Base-by-base conservation (phyloP, 2,329 filamentous ascomycete genomes). In the Ambrosiella xylebori region DNA sequence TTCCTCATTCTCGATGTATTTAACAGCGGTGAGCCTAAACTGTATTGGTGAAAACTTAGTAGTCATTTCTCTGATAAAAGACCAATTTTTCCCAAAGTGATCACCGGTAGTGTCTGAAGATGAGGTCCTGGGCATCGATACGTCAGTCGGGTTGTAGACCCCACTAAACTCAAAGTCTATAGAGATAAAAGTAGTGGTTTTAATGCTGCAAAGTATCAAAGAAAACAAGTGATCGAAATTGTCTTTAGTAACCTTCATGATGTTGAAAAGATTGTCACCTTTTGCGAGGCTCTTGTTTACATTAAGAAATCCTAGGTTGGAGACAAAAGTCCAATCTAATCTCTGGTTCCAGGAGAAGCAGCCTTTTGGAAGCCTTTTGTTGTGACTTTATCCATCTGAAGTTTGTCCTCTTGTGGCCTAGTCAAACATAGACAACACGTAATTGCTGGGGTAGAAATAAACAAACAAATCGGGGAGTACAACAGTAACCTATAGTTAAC, bases 121-220 rank as follows among this genome's bases (percentile, higher is more conserved):
- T 41, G 40, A n/a, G 40, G 40, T 41, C n/a, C 40, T n/a, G 40
- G 4, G 11, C 38, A 6, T 61, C 54, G n/a, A 54, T 7, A 12
- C 61, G 41, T 27, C 15, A n/a, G 35, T 38, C 9, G 40, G 3
- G n/a, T 27, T 37, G 17, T 47, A 15, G 19, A 71, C 66, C 4
- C 70, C 70, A 1, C 65, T 67, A 69, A 72, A 71, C 63, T 72
- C 70, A 41, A 71, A 53, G 54, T 72, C 70, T 3, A 73, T 62
- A 6, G 68, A 62, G 0, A 70, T 64, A 57, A 66, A 70, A 0
- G 65, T 61, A 0, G 68, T 65, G 8, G 62, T 58, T 6, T 65
- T 60, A 6, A 71, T 67, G 1, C 64, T 61, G 0, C 64, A 38
- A 1, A 72, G 57, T 3, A 72, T 63, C 1, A 5, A 13, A 0